These are phyloP conservation scores for Mortierella sp. DNA, from an alignment of 371 early-diverging fungal species.

Conservation along the genomic window DNA sequence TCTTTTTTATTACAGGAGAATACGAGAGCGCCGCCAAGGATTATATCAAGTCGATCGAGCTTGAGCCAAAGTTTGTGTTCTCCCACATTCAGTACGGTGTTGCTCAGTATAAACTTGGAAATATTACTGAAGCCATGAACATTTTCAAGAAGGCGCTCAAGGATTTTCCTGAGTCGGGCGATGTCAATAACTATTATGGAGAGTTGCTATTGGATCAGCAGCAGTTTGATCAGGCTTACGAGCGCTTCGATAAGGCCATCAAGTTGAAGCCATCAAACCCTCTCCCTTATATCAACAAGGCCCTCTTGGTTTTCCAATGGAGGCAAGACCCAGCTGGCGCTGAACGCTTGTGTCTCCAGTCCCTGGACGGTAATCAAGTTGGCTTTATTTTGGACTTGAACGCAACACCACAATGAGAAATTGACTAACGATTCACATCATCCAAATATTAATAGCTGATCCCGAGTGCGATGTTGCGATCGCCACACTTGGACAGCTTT, in stretches of 20 bases:
- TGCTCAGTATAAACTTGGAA: constrained; percentile 92
- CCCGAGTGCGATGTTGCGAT: constrained; percentile 96
- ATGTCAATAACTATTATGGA: constrained; percentile 97
- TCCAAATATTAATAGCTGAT: constrained; percentile 67
- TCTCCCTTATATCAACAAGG: constrained; percentile 96
- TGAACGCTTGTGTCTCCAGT: constrained; percentile 83
- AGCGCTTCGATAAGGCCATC: constrained; percentile 84
- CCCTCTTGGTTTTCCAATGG: constrained; percentile 89
- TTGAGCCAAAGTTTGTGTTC: constrained; percentile 89
- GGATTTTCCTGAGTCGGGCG: constrained; percentile 86
- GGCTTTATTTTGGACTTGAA: neutral
- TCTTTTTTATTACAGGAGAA: constrained; percentile 83
- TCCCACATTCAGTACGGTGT: constrained; percentile 96
- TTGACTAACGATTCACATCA: neutral
- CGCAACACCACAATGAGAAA: neutral
- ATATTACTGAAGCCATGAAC: constrained; percentile 73
- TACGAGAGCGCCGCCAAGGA: constrained; percentile 86
- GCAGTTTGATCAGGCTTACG: constrained; percentile 78
- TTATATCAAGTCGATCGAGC: constrained; percentile 83
- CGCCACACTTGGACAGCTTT: constrained; percentile 91
- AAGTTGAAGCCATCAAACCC: constrained; percentile 80
- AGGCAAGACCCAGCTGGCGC: constrained; percentile 81
- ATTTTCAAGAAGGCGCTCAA: constrained; percentile 86
- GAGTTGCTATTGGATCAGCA: constrained; percentile 94
- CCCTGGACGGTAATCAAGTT: constrained; percentile 76